Evolutionary conservation across 495 filamentous ascomycete species (phyloP).

Genomic region (Aspergillus cristatus): DNA sequence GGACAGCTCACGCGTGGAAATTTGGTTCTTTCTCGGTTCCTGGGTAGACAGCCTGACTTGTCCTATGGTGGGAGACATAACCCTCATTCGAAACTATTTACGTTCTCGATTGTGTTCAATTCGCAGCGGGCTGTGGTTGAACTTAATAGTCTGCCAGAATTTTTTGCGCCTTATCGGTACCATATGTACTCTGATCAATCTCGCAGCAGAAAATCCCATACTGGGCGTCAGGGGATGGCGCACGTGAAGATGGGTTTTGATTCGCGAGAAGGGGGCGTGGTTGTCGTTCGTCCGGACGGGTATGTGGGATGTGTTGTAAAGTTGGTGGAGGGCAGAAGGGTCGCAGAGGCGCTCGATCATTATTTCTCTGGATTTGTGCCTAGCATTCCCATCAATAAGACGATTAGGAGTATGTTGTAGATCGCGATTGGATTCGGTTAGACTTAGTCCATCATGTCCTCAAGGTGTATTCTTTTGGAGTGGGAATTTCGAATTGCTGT

Average conservation of each 20-base stretch:
- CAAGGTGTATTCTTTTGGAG: too few species aligned
- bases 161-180: slow-evolving; percentile 54
- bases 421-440: too few species aligned
- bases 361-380: too few species aligned
- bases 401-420: too few species aligned
- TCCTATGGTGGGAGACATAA: slow-evolving; percentile 61
- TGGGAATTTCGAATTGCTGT: too few species aligned
- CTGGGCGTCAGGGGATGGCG: slow-evolving; percentile 51
- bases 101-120: slow-evolving; percentile 56
- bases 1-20: slow-evolving; percentile 38
- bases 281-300: slow-evolving; percentile 68
- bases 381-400: too few species aligned
- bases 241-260: slow-evolving; percentile 69
- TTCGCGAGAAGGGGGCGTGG: slow-evolving; percentile 53
- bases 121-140: slow-evolving; percentile 45
- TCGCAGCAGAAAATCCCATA: slow-evolving; percentile 36
- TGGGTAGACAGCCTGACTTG: slow-evolving; percentile 25
- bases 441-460: too few species aligned
- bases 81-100: slow-evolving; percentile 62
- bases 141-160: slow-evolving; percentile 47
- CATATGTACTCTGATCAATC: slow-evolving; percentile 67
- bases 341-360: too few species aligned
- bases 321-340: slow-evolving; percentile 58
- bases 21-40: slow-evolving; percentile 52
- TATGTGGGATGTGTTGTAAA: slow-evolving; percentile 59